A percentile compares a stretch with the other conserved stretches of the same genome.
phyloP scores from a whole-genome alignment of 176 grass and related monocot species.

The Cocos nucifera region DNA sequence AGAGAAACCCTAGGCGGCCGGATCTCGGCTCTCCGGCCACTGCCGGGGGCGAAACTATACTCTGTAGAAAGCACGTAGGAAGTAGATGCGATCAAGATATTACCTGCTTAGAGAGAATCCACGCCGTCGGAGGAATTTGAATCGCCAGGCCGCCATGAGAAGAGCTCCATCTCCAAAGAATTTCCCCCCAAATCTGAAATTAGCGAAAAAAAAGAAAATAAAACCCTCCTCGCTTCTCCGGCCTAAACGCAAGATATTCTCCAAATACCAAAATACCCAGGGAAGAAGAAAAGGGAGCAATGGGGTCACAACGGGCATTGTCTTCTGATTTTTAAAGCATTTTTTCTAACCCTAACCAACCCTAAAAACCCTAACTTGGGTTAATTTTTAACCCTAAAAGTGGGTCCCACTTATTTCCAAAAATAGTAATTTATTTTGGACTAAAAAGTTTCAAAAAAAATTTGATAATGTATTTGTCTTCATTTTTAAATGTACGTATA shows the following conservation, averaged over 20 bases:
- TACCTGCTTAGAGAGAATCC: constrained; percentile 4
- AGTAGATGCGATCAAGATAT: constrained; percentile 4
- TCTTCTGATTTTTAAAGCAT: background rate
- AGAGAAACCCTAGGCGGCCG: constrained; percentile 8
- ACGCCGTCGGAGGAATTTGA: background rate
- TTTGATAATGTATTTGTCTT: no score
- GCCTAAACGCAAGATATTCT: background rate
- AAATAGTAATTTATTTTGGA: background rate
- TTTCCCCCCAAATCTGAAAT: constrained; percentile 13
- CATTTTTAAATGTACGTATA: no score
- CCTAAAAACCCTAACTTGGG: constrained; percentile 6
- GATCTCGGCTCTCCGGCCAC: background rate
- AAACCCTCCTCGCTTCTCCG: background rate
- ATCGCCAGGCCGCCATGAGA: background rate
- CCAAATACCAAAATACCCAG: constrained; percentile 13
- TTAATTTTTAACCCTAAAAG: constrained; percentile 12
- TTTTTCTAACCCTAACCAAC: constrained; percentile 1
- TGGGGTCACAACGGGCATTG: background rate
- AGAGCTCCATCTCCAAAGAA: no score
- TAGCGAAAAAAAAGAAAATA: background rate
- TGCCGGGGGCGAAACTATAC: background rate
- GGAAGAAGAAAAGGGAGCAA: background rate
- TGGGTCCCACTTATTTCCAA: constrained; percentile 4
- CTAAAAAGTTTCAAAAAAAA: no score
- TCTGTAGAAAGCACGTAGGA: background rate